phyloP scores from a whole-genome alignment of 192 early-diverging fungal genomes.

The Mortierella claussenii region DNA sequence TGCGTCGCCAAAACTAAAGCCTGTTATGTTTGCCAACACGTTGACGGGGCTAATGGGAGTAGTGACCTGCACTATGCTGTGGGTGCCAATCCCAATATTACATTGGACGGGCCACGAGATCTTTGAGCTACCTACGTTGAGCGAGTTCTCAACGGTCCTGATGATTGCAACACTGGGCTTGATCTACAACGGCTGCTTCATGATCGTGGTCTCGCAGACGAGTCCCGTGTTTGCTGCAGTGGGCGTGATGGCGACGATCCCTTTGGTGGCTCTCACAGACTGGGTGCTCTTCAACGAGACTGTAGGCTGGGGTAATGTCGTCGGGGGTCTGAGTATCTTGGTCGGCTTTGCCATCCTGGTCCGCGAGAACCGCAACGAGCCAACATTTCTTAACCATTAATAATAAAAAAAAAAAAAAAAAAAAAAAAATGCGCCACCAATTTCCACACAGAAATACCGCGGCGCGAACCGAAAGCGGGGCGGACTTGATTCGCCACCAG shows the following conservation, averaged over 20 bases:
- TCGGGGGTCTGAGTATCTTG: conserved; percentile 39
- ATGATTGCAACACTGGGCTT: conserved; percentile 76
- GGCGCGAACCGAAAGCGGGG: no score
- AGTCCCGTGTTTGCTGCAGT: conserved; percentile 79
- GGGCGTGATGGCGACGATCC: conserved; percentile 85
- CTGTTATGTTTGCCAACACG: conserved; percentile 80
- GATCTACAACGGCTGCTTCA: conserved; percentile 80
- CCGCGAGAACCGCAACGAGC: conserved; percentile 41
- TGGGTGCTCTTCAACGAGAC: conserved; percentile 36
- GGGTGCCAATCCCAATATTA: conserved; percentile 79
- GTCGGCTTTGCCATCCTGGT: conserved; percentile 42
- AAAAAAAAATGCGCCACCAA: no score
- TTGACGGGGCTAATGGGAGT: conserved; percentile 78
- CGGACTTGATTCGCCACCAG: no score
- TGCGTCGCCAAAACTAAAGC: conserved; percentile 65
- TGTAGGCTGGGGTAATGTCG: conserved; percentile 46
- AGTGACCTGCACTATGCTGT: conserved; percentile 70
- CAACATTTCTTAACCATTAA: no score
- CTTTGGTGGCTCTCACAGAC: conserved; percentile 65
- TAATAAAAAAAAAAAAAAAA: no score
- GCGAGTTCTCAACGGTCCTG: conserved; percentile 65
- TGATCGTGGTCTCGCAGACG: conserved; percentile 80
- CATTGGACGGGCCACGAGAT: conserved; percentile 68
- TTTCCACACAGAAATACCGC: no score
- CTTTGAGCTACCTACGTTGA: conserved; percentile 71